A percentile compares a stretch with the other conserved stretches of the same genome.
Evolutionary conservation across 192 early-diverging fungal species (phyloP).

Genomic region (Backusella tarrabulga): DNA sequence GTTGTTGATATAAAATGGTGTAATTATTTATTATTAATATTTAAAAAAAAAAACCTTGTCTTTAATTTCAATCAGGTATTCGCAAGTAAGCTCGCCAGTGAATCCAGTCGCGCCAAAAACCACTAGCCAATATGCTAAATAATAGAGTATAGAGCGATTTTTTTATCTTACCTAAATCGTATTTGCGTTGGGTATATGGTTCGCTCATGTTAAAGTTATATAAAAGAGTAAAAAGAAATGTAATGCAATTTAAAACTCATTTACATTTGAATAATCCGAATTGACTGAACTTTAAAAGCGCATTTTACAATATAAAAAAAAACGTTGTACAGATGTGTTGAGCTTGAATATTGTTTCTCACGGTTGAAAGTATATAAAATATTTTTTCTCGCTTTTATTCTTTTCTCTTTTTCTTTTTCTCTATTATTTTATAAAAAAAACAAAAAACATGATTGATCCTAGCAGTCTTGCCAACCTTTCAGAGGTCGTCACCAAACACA

Average conservation of each 20-base stretch:
- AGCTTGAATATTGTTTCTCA: background rate
- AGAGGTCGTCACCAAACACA: constrained; percentile 68
- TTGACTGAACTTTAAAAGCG: background rate
- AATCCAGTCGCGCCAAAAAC: constrained; percentile 85
- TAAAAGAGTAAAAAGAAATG: background rate
- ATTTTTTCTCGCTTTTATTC: background rate
- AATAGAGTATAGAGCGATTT: background rate
- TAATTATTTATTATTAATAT: background rate
- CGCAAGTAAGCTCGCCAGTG: constrained; percentile 71
- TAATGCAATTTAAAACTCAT: constrained; percentile 3
- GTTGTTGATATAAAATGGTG: background rate
- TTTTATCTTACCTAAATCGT: constrained; percentile 5
- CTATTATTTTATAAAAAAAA: background rate
- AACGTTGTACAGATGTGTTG: background rate
- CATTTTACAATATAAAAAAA: background rate
- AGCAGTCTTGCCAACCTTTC: constrained; percentile 82
- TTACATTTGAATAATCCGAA: background rate
- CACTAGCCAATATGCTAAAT: constrained; percentile 4
- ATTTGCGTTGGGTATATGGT: background rate
- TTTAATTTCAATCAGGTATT: constrained; percentile 47
- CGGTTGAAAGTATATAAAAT: background rate
- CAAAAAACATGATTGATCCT: constrained; percentile 54
- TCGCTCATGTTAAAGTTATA: background rate
- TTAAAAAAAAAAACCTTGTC: constrained; percentile 18
- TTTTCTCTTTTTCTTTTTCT: background rate